A percentile compares a stretch with the other conserved stretches of the same genome.
These are phyloP conservation scores for Gypsophila paniculata DNA, from an alignment of 179 eudicot genomes.

Conservation along the genomic window DNA sequence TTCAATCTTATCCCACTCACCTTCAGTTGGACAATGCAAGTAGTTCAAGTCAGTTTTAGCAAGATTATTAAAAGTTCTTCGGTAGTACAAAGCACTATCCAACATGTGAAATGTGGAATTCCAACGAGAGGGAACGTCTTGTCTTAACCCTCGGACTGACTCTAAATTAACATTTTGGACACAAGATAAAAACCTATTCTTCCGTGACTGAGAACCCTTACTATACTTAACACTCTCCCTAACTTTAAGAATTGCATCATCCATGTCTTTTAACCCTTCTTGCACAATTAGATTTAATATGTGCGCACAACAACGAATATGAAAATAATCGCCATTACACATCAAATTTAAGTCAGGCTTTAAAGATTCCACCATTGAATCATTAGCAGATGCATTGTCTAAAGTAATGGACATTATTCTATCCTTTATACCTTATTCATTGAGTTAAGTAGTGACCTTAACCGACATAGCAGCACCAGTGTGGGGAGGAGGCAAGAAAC, in stretches of 20 bases:
- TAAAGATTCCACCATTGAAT: neutral
- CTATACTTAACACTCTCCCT: conserved; percentile 21
- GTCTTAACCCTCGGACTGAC: neutral
- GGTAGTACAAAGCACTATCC: conserved; percentile 4
- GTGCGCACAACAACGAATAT: conserved; percentile 15
- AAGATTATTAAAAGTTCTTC: conserved; percentile 5
- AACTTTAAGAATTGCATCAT: neutral
- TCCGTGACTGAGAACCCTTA: conserved; percentile 21
- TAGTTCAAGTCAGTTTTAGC: neutral
- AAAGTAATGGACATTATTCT: conserved; percentile 9
- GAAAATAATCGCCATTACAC: neutral
- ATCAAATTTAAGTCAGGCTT: neutral
- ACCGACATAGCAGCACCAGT: conserved; percentile 11
- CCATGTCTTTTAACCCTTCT: conserved; percentile 9
- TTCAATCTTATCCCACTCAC: conserved; percentile 24
- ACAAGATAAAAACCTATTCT: conserved; percentile 1
- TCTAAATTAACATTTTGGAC: neutral
- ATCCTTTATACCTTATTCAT: conserved; percentile 13
- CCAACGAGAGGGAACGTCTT: conserved; percentile 23
- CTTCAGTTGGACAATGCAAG: neutral
- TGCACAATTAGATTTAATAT: conserved; percentile 16
- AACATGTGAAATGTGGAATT: conserved; percentile 13
- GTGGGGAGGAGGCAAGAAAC: no score
- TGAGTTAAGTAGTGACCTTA: neutral
- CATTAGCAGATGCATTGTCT: no score